Percentiles rank a stretch among this genome's conserved stretches.
These are phyloP conservation scores for Pugionium dolabratum DNA, from an alignment of 345 rosid species.

Conservation along the genomic window DNA sequence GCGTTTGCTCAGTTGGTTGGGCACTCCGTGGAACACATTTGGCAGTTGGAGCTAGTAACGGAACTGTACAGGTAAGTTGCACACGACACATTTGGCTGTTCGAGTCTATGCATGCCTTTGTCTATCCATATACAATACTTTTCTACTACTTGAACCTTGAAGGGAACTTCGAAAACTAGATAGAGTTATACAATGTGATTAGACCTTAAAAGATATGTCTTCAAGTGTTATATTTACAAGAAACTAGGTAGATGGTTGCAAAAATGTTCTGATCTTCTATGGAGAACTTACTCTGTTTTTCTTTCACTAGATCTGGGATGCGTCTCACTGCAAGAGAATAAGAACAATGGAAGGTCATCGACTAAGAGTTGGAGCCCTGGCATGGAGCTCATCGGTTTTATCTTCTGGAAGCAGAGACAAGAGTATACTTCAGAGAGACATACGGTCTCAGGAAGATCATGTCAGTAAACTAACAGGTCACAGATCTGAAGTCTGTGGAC, in stretches of 20 bases:
- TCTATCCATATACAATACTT: conserved; percentile 3
- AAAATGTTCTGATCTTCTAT: neutral
- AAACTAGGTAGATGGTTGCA: too few species aligned
- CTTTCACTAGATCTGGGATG: conserved; percentile 83
- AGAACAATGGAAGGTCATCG: conserved; percentile 99
- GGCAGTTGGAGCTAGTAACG: conserved; percentile 87
- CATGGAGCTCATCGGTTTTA: conserved; percentile 84
- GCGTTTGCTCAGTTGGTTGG: conserved; percentile 96
- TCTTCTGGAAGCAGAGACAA: conserved; percentile 99
- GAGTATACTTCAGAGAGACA: conserved; percentile 87
- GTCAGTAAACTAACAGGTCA: conserved; percentile 90
- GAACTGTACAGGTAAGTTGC: conserved; percentile 75
- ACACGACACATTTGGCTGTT: conserved; percentile 1
- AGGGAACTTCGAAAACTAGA: neutral
- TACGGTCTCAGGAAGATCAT: conserved; percentile 75
- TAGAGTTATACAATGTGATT: neutral
- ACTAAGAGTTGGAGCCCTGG: conserved; percentile 86
- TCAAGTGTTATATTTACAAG: too few species aligned
- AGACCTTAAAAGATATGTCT: neutral
- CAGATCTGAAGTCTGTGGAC: conserved; percentile 98
- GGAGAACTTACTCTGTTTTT: conserved; percentile 1
- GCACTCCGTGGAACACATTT: conserved; percentile 83
- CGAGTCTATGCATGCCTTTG: neutral
- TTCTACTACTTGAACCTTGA: neutral
- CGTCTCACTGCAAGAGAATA: conserved; percentile 67